These are phyloP conservation scores for Ceratonia siliqua DNA, from an alignment of 306 rosid species.

Conservation along the genomic window DNA sequence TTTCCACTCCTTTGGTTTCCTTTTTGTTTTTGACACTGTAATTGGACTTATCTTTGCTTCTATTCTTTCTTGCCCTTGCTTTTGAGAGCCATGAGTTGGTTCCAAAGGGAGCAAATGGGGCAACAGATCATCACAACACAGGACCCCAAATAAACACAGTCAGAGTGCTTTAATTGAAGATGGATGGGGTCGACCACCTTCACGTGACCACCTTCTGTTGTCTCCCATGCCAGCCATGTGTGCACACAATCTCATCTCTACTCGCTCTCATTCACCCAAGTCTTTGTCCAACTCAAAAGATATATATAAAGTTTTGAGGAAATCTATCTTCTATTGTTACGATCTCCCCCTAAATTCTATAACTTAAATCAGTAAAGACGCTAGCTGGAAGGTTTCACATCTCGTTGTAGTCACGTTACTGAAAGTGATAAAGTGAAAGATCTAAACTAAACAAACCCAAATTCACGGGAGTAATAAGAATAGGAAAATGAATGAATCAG, in stretches of 20 bases:
- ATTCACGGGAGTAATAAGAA: constrained; percentile 47
- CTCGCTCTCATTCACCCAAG: constrained; percentile 28
- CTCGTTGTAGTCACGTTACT: constrained; percentile 47
- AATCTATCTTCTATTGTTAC: constrained; percentile 7
- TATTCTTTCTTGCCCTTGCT: neutral
- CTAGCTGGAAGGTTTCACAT: neutral
- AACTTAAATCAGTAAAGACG: constrained; percentile 15
- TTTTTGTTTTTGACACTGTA: constrained; percentile 14
- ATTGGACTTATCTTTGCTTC: neutral
- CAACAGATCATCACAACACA: too few species aligned
- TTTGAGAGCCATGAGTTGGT: neutral
- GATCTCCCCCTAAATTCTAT: neutral
- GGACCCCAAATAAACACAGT: too few species aligned
- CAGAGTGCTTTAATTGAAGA: too few species aligned
- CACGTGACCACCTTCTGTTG: constrained; percentile 68
- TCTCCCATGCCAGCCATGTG: constrained; percentile 51
- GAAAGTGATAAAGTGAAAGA: constrained; percentile 34
- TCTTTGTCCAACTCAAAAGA: constrained; percentile 28
- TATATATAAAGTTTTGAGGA: neutral
- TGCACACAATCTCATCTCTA: constrained; percentile 31
- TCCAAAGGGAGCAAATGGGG: constrained; percentile 25
- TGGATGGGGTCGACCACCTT: constrained; percentile 40
- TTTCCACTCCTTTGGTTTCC: constrained; percentile 1
- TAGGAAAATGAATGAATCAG: constrained; percentile 4
- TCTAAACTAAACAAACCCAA: constrained; percentile 25